These are phyloP conservation scores for Scenedesmus sp. DNA, from an alignment of 163 green algal species.

Conservation along the genomic window DNA sequence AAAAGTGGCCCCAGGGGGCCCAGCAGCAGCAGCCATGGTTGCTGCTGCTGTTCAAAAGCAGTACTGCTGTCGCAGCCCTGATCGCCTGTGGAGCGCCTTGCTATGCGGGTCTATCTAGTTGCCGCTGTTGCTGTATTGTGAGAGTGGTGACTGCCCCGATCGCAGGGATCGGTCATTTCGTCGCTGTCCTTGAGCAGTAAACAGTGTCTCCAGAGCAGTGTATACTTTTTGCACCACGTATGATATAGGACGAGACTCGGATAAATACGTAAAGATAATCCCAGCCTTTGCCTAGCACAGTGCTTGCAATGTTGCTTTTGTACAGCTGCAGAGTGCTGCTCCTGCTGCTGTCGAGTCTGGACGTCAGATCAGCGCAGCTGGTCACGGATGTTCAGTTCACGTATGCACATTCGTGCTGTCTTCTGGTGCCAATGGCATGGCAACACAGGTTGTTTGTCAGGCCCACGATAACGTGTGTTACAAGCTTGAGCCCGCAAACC, in stretches of 20 bases:
- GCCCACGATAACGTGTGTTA: too few relatives aligned
- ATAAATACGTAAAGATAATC: not conserved
- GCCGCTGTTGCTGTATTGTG: not conserved
- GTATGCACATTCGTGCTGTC: not conserved
- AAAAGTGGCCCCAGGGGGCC: slow-evolving; percentile 27
- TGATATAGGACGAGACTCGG: too few relatives aligned
- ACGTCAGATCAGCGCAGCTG: not conserved
- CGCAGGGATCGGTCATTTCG: not conserved
- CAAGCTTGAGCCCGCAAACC: too few relatives aligned
- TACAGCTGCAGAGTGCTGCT: not conserved
- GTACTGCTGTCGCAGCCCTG: not conserved
- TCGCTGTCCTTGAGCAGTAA: not conserved
- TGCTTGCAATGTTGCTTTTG: too few relatives aligned
- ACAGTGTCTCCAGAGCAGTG: not conserved
- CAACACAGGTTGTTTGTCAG: not conserved
- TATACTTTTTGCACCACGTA: not conserved
- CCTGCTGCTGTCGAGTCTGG: not conserved
- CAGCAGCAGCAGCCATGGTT: slow-evolving; percentile 30
- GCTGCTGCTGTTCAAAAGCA: slow-evolving; percentile 1
- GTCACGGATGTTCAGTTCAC: not conserved
- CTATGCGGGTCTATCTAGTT: not conserved
- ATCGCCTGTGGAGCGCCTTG: not conserved
- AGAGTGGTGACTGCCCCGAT: not conserved
- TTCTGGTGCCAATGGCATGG: not conserved
- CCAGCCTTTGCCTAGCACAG: not conserved